Base-by-base conservation (phyloP, 2,329 filamentous ascomycete genomes). In the Penicillium sp. region DNA sequence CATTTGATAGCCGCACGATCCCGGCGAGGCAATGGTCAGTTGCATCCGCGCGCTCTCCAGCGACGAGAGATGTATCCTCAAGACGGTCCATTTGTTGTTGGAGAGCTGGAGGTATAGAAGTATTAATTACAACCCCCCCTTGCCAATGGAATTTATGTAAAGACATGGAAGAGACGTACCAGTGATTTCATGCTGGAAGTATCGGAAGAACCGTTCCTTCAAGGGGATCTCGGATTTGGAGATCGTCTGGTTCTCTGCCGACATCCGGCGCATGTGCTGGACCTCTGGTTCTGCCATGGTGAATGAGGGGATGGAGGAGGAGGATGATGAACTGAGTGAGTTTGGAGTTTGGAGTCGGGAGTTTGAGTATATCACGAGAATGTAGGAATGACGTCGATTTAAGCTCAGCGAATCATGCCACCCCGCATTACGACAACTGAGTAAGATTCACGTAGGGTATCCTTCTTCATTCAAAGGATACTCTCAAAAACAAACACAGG, bases 121-220 rank as follows among this genome's bases (percentile, higher is more conserved):
- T 50, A 65, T 62, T 8, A 47, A 40, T 29, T 15, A 8, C 12
- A 39, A 25, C 45, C 32, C 20, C 39, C 42, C 13, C 8, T 10
- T 12, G 8, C 3, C 15, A 6, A 20, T 18, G 33, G 12, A 10
- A 18, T 1, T 20, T 4, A 10, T 25, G 15, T 15, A 8, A 25
- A n/a, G 27, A 31, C 23, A 59, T 8, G 20, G 10, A 15, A n/a
- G 24, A 28, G 24, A 60, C 75, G 67, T 74, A 90, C 88, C 79
- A 41, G 82, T 81, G 44, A 87, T 81, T 69, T 88, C 84, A 60
- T 84, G 79, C 58, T 89, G 85, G 64, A 95, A 95, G 66, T 89
- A 86, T 60, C 83, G 82, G 68, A 92, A 91, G 75, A 95, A 95
- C 32, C 82, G 82, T 64, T 92, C 86, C 59, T 90, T 93, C 49